These are phyloP conservation scores for Fraxinus paxiana DNA, from an alignment of 305 asterid species.

Conservation along the genomic window DNA sequence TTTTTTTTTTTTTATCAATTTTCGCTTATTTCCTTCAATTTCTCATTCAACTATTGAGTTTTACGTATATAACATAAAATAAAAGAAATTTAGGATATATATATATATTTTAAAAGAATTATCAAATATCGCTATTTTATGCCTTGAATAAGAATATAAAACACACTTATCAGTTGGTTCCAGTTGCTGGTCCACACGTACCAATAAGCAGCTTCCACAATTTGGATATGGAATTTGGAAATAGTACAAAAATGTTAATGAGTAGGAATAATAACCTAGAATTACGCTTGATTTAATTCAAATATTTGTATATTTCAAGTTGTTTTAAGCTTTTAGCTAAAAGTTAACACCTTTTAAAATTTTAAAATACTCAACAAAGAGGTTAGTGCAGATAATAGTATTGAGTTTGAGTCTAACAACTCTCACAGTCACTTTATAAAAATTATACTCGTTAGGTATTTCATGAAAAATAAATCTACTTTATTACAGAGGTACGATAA, in stretches of 20 bases:
- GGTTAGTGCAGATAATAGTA: neutral
- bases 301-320: neutral
- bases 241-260: neutral
- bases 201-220: constrained; percentile 23
- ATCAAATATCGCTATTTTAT: too few relatives aligned
- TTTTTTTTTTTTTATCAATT: too few relatives aligned
- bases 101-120: too few relatives aligned
- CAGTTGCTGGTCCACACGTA: constrained; percentile 27
- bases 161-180: neutral
- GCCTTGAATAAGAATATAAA: too few relatives aligned
- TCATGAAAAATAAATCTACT: neutral
- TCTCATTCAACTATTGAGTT: too few relatives aligned
- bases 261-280: neutral
- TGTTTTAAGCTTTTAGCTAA: neutral
- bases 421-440: neutral
- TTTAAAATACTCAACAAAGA: neutral
- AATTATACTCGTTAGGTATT: neutral
- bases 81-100: too few relatives aligned
- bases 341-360: neutral
- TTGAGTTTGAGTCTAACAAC: neutral
- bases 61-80: too few relatives aligned
- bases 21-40: too few relatives aligned
- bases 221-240: neutral
- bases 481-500: neutral
- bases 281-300: neutral